Evolutionary conservation across 108 stramenopile genomes (phyloP), one percentile per base, ranked within the genome.

Genomic region (Nannochloropsis gaditana): DNA sequence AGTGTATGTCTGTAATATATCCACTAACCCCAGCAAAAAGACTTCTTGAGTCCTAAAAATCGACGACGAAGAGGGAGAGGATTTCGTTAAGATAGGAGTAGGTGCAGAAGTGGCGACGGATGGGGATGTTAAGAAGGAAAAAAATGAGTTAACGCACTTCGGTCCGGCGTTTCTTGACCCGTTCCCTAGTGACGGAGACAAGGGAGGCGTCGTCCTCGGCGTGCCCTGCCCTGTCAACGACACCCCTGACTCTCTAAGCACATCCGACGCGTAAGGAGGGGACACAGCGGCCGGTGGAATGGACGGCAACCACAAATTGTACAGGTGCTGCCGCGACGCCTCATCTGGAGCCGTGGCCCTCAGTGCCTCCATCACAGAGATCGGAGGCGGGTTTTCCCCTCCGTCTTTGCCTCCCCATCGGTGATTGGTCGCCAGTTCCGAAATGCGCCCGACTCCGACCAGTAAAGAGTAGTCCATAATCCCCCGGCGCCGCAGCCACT

Each of bases 1-100:
- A n/a, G 59, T 73, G 59, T 73, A 73, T 15, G 59, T 73, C n/a
- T 73, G 59, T n/a, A 73, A n/a, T 5, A 73, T 73, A n/a, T 73
- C 59, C 59, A 73, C 59, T 4, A 73, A n/a, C 19, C 59, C 59
- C 19, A 73, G 6, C 19, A 73, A n/a, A n/a, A 73, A 73, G 59
- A 73, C 59, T n/a, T 73, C 59, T 15, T 73, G 59, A n/a, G 59
- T 73, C 59, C n/a, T 73, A 6, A 4, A 73, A n/a, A 73, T 73
- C 19, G 59, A 73, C 19, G 59, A 50, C 1, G 47, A 15, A 15
- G 47, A 50, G 47, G 47, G 1, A 15, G 47, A 50, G 47, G 47
- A 73, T 15, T 15, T n/a, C 19, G 59, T n/a, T 15, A n/a, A 73
- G 59, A n/a, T 15, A 73, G 59, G 59, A 73, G 6, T 0, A 5